Conservation (phyloP, 2,329 filamentous ascomycete species). For the Calonectria pseudoturangicola region DNA sequence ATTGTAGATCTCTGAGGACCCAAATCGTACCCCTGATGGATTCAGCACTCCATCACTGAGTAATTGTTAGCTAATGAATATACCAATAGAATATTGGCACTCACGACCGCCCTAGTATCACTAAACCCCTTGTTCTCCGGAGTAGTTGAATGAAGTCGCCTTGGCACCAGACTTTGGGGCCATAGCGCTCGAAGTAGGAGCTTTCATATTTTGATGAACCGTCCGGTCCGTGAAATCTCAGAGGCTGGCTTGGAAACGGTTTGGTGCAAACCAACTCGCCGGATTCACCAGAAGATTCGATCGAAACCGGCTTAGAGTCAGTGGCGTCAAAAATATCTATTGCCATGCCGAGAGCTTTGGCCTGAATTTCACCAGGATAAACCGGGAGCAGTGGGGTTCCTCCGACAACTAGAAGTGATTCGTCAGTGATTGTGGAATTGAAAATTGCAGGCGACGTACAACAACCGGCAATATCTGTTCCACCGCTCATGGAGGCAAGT, state of each 20-base stretch:
- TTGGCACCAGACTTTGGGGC: conserved; percentile 31
- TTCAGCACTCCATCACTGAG: conserved; percentile 37
- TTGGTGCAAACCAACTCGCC: conserved; percentile 29
- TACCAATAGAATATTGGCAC: neutral
- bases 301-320: neutral
- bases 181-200: conserved; percentile 39
- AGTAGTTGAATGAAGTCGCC: conserved; percentile 32
- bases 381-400: conserved; percentile 36
- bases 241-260: conserved; percentile 31
- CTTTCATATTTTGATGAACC: conserved; percentile 1
- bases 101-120: conserved; percentile 38
- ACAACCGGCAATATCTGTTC: conserved; percentile 34
- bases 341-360: conserved; percentile 42
- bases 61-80: neutral
- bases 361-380: conserved; percentile 38
- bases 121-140: neutral
- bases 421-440: neutral
- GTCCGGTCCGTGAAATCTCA: neutral
- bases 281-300: conserved; percentile 11
- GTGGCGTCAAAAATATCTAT: conserved; percentile 36
- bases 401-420: conserved; percentile 23
- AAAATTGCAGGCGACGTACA: conserved; percentile 6
- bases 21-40: conserved; percentile 39
- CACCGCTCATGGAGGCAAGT: conserved; percentile 36
- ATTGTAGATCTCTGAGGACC: conserved; percentile 36